Percentiles rank a stretch among this genome's conserved stretches.
Evolutionary conservation across 2,329 filamentous ascomycete species (phyloP).

Genomic region (Trichoderma aggressivum): DNA sequence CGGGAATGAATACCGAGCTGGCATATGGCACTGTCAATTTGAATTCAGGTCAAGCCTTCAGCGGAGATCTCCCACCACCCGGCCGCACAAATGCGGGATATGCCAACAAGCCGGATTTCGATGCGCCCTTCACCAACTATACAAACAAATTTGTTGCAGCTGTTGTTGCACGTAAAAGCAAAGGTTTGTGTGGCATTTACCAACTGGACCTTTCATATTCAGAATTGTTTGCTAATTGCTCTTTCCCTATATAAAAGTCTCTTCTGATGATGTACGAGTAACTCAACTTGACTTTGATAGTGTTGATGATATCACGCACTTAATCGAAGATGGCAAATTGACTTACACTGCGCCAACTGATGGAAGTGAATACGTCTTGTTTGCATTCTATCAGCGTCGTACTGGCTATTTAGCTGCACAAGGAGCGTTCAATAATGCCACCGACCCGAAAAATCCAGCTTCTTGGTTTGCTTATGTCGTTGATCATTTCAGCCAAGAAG

Average conservation of each 20-base stretch:
- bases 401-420: slow-evolving; percentile 3
- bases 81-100: slow-evolving; percentile 1
- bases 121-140: background rate
- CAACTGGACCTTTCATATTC: background rate
- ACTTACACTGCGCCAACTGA: background rate
- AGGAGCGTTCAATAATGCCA: background rate
- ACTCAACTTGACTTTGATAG: background rate
- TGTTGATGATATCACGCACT: background rate
- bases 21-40: background rate
- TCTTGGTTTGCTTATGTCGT: slow-evolving; percentile 12
- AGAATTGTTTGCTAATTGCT: background rate
- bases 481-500: background rate
- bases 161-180: slow-evolving; percentile 6
- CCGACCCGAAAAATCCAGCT: background rate
- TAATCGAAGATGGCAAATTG: background rate
- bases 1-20: background rate
- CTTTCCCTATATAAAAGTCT: background rate
- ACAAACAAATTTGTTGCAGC: slow-evolving; percentile 2
- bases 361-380: background rate
- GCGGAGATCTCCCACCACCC: background rate
- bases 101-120: slow-evolving; percentile 8
- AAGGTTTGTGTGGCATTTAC: background rate
- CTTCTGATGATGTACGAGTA: background rate
- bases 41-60: background rate
- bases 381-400: slow-evolving; percentile 3